A percentile compares a stretch with the other conserved stretches of the same genome.
Conservation (phyloP, 805 yeast species). For the Metschnikowia proteae region DNA sequence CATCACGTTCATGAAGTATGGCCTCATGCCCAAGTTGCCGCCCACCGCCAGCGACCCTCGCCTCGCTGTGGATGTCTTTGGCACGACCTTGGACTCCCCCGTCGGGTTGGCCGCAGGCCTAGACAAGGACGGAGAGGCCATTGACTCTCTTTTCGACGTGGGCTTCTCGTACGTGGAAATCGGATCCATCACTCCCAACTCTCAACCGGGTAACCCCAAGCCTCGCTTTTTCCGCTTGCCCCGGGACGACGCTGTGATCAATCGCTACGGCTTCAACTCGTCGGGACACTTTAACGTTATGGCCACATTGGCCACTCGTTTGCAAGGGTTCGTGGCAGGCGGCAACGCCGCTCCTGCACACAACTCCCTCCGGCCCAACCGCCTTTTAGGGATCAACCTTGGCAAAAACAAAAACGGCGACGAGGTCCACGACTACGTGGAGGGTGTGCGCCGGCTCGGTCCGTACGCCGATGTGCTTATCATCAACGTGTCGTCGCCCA, state of each 20-base stretch:
- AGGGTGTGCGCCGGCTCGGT: slow-evolving; percentile 80
- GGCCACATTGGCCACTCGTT: slow-evolving; percentile 62
- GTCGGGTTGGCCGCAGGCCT: slow-evolving; percentile 94
- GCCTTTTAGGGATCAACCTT: slow-evolving; percentile 74
- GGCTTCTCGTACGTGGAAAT: slow-evolving; percentile 92
- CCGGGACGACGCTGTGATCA: slow-evolving; percentile 85
- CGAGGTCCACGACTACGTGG: slow-evolving; percentile 78
- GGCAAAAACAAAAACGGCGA: slow-evolving; percentile 94
- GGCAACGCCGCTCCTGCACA: slow-evolving; percentile 36
- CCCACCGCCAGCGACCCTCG: slow-evolving; percentile 43
- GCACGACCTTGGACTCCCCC: slow-evolving; percentile 66
- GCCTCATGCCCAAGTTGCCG: slow-evolving; percentile 56
- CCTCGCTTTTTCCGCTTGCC: slow-evolving; percentile 89
- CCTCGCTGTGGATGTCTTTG: slow-evolving; percentile 62
- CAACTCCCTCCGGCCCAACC: slow-evolving; percentile 57
- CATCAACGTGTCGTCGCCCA: slow-evolving; percentile 90
- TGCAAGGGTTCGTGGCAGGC: slow-evolving; percentile 19
- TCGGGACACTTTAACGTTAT: slow-evolving; percentile 77
- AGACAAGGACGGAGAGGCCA: slow-evolving; percentile 89
- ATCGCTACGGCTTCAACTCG: slow-evolving; percentile 93
- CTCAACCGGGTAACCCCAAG: slow-evolving; percentile 92
- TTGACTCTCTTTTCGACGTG: slow-evolving; percentile 68
- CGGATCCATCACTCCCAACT: slow-evolving; percentile 87
- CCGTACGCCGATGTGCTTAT: slow-evolving; percentile 84
- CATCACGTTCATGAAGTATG: slow-evolving; percentile 62